phyloP scores from a whole-genome alignment of 2,329 filamentous ascomycete genomes.

The Colletotrichum gloeosporioides region DNA sequence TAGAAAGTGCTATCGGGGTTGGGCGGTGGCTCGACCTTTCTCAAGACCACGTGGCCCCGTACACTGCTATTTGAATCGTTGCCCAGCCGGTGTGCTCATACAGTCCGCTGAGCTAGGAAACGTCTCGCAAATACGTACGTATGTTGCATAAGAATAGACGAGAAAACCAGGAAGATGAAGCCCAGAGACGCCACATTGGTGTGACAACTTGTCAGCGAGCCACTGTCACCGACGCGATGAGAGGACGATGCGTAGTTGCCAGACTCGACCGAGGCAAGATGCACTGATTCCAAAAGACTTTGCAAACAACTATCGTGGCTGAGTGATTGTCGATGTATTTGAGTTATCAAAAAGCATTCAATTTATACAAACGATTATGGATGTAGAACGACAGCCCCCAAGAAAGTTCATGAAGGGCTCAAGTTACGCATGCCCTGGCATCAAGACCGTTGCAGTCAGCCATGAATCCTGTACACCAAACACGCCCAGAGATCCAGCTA shows the following conservation, averaged over 20 bases:
- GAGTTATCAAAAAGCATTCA: neutral
- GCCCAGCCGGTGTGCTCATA: neutral
- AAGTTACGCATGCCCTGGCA: fast-evolving
- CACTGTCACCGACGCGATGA: neutral
- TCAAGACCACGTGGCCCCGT: neutral
- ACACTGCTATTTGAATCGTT: neutral
- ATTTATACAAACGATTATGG: neutral
- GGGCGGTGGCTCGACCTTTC: neutral
- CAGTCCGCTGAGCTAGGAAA: neutral
- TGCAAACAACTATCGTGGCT: too few species aligned
- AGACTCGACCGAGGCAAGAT: neutral
- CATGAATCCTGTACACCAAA: fast-evolving
- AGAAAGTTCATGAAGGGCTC: fast-evolving
- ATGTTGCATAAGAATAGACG: neutral
- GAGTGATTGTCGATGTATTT: neutral
- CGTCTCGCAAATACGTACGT: fast-evolving
- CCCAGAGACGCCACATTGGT: too few species aligned
- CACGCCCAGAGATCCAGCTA: fast-evolving
- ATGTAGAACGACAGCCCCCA: neutral
- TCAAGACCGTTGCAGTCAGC: fast-evolving
- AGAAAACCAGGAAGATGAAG: neutral
- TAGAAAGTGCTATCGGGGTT: too few species aligned
- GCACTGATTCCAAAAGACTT: neutral
- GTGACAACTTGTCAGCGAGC: too few species aligned
- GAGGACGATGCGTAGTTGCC: neutral